These are phyloP conservation scores for Chrysosporium queenslandicum DNA, from an alignment of 2,329 filamentous ascomycete species.

Conservation along the genomic window DNA sequence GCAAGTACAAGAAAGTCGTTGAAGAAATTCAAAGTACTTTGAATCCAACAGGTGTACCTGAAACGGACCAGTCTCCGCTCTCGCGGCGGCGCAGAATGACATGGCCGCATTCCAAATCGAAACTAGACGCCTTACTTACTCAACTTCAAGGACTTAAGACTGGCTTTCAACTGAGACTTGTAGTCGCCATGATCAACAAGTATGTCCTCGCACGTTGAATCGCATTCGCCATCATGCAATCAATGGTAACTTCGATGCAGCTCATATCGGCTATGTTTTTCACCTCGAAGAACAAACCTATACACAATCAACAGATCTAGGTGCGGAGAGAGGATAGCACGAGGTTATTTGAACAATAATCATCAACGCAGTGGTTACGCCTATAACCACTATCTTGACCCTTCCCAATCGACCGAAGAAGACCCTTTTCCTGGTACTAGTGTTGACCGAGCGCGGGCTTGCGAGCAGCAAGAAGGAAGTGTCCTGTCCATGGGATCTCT, in stretches of 20 bases:
- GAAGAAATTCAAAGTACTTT: constrained; percentile 11
- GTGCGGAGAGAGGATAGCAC: background rate
- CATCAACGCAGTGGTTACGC: background rate
- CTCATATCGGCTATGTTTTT: background rate
- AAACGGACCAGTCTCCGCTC: constrained; percentile 11
- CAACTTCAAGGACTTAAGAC: constrained; percentile 15
- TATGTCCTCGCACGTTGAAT: too few species aligned
- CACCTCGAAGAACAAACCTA: too few species aligned
- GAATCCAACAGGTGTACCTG: background rate
- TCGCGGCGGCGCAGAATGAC: constrained; percentile 11
- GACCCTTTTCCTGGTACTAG: too few species aligned
- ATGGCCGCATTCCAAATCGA: constrained; percentile 16
- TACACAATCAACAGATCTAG: background rate
- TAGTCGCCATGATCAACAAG: background rate
- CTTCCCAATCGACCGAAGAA: background rate
- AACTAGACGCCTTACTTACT: constrained; percentile 12
- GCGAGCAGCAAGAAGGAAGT: background rate
- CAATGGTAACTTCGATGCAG: background rate
- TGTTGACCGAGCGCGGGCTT: too few species aligned
- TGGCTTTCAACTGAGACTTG: constrained; percentile 12
- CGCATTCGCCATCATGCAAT: too few species aligned
- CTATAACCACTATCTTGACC: background rate
- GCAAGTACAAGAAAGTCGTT: constrained; percentile 12
- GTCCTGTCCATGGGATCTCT: background rate
- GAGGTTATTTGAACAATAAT: background rate